A percentile compares a stretch with the other conserved stretches of the same genome.
These are phyloP conservation scores for Avicennia marina DNA, from an alignment of 257 asterid species.

Conservation along the genomic window DNA sequence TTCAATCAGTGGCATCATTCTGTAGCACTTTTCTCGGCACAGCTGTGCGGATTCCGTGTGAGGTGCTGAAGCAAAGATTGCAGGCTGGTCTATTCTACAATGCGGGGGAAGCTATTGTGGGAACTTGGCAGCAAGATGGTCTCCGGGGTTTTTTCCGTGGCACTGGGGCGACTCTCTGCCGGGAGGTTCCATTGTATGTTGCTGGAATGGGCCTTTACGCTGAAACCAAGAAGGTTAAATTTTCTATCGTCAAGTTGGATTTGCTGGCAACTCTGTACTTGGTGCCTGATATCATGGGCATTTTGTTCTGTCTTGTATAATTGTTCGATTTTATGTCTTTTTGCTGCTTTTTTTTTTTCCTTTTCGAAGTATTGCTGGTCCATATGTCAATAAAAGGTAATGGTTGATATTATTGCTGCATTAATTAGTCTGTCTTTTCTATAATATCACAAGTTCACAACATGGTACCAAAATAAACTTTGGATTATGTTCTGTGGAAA, in stretches of 20 bases:
- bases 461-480: no score
- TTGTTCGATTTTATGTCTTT: no score
- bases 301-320: not conserved
- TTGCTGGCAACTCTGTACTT: no score
- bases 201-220: slow-evolving; percentile 95
- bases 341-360: no score
- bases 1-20: slow-evolving; percentile 81
- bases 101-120: slow-evolving; percentile 71
- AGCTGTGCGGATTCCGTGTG: slow-evolving; percentile 85
- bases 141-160: slow-evolving; percentile 88
- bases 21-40: slow-evolving; percentile 88
- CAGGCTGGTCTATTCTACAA: slow-evolving; percentile 85
- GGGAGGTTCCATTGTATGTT: slow-evolving; percentile 91
- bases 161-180: slow-evolving; percentile 91
- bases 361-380: no score
- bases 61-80: slow-evolving; percentile 84
- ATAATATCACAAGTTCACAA: not conserved
- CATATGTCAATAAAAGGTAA: no score
- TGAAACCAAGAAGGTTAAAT: slow-evolving; percentile 78
- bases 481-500: no score
- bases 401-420: no score
- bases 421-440: no score
- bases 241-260: no score
- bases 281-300: not conserved
- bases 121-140: slow-evolving; percentile 90